Evolutionary conservation across 306 rosid genomes (phyloP).

Genomic region (Quillaja saponaria): DNA sequence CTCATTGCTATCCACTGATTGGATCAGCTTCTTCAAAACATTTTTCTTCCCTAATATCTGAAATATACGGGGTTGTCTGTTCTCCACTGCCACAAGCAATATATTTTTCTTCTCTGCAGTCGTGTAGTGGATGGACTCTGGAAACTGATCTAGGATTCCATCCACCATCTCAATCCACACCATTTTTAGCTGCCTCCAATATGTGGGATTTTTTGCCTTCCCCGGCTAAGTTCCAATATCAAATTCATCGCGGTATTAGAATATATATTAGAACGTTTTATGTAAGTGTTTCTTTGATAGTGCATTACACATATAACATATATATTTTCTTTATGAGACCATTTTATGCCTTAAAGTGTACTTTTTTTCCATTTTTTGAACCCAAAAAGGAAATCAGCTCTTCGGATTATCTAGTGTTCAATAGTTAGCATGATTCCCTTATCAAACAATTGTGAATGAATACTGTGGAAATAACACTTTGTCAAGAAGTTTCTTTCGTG

Average conservation of each 20-base stretch:
- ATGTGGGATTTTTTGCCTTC: not conserved
- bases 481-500: too few species aligned
- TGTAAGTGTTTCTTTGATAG: too few species aligned
- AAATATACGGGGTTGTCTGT: not conserved
- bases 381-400: too few species aligned
- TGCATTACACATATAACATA: too few species aligned
- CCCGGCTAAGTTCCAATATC: not conserved
- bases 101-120: not conserved
- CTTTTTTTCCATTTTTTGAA: not conserved
- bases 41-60: not conserved
- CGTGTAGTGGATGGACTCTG: not conserved
- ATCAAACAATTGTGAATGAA: too few species aligned
- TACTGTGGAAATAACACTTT: too few species aligned
- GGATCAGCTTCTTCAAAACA: constrained; percentile 24
- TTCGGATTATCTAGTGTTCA: too few species aligned
- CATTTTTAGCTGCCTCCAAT: not conserved
- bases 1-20: not conserved
- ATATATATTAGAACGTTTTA: too few species aligned
- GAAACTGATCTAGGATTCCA: not conserved
- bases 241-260: too few species aligned
- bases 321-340: too few species aligned
- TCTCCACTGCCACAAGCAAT: constrained; percentile 10
- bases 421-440: too few species aligned
- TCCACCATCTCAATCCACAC: constrained; percentile 1
- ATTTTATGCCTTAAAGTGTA: not conserved